Percentiles rank a stretch among this genome's conserved stretches.
Conservation (phyloP, 345 rosid species). For the Salix dunnii region DNA sequence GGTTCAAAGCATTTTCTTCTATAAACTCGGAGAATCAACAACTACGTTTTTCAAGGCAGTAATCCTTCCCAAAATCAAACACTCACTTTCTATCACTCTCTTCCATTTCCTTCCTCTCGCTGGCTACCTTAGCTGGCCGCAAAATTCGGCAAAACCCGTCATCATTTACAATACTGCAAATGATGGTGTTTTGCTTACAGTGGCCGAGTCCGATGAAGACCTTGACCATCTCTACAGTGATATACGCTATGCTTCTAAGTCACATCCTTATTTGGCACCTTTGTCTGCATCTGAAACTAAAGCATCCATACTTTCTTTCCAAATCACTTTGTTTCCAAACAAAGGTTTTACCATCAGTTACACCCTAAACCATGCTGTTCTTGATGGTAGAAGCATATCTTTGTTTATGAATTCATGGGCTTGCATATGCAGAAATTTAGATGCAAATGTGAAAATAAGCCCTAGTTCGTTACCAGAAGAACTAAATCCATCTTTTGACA, state of each 20-base stretch:
- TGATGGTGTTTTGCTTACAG: not conserved
- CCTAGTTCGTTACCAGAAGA: not conserved
- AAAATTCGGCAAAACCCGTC: not conserved
- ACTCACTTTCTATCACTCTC: constrained; percentile 18
- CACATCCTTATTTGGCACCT: not conserved
- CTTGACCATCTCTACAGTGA: not conserved
- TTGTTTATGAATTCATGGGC: constrained; percentile 18
- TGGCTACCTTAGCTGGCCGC: constrained; percentile 15
- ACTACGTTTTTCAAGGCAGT: not conserved
- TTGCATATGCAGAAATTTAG: not conserved
- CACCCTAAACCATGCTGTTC: constrained; percentile 9
- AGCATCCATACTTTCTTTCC: not conserved
- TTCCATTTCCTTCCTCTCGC: constrained; percentile 13
- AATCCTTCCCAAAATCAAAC: constrained; percentile 11
- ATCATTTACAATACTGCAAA: too few species aligned
- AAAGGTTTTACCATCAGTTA: constrained; percentile 4
- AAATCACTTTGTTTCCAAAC: constrained; percentile 2
- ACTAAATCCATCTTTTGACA: not conserved
- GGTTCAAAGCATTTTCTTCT: not conserved
- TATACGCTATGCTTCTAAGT: not conserved
- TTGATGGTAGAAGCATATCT: constrained; percentile 12
- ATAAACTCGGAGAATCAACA: not conserved
- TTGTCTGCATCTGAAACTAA: not conserved
- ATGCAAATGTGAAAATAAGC: not conserved
- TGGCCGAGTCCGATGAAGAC: constrained; percentile 11